phyloP scores from a whole-genome alignment of 306 rosid species.

The Fagus sylvatica region DNA sequence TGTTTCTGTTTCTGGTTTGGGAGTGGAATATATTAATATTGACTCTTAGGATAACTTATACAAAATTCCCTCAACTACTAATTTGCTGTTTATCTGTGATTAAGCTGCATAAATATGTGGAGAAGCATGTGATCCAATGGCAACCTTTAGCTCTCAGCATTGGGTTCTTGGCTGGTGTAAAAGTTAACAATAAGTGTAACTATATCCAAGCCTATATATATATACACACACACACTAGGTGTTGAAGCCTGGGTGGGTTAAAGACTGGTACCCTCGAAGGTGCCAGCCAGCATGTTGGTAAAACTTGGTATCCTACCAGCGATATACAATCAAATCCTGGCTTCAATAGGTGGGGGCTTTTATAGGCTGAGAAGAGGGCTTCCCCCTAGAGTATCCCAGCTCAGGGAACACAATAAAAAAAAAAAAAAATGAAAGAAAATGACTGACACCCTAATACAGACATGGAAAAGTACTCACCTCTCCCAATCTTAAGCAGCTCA shows the following conservation, averaged over 20 bases:
- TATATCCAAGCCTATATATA: no score
- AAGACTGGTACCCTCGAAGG: not conserved
- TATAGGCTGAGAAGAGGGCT: not conserved
- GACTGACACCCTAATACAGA: not conserved
- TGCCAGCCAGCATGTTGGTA: not conserved
- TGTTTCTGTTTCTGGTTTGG: no score
- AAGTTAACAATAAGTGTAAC: no score
- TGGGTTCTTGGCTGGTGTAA: no score
- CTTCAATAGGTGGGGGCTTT: not conserved
- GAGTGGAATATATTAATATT: not conserved
- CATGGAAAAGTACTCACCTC: slow-evolving; percentile 38
- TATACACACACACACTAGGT: no score
- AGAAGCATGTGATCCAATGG: not conserved
- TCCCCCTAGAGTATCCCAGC: not conserved
- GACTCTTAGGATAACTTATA: not conserved
- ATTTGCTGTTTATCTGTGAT: not conserved
- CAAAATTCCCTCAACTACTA: not conserved
- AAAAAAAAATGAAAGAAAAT: not conserved
- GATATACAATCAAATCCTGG: not conserved
- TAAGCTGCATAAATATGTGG: not conserved
- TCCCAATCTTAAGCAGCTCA: slow-evolving; percentile 31
- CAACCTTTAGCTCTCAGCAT: not conserved
- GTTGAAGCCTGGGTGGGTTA: not conserved
- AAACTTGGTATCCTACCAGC: not conserved
- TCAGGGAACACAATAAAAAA: not conserved